Conservation (phyloP, 2,329 filamentous ascomycete genomes). For the Corynespora cassiicola region DNA sequence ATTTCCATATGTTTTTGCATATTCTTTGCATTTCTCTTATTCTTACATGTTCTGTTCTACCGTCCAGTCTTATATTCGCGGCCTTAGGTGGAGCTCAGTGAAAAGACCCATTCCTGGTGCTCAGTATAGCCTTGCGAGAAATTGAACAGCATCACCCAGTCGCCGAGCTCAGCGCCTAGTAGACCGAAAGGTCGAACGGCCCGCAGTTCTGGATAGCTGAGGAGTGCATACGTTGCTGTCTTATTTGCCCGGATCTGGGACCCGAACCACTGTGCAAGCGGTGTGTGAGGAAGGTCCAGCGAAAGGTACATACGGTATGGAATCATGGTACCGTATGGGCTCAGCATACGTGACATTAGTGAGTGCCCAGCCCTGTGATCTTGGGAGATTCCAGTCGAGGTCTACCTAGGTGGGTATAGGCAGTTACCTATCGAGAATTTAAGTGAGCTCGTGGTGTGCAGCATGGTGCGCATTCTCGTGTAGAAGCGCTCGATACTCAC, state of each 20-base stretch:
- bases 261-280: slow-evolving; percentile 16
- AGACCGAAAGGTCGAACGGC: slow-evolving; percentile 22
- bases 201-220: slow-evolving; percentile 28
- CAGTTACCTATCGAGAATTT: no score
- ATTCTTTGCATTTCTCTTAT: neutral
- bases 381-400: no score
- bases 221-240: slow-evolving; percentile 13
- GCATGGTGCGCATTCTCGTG: no score
- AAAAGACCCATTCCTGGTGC: slow-evolving; percentile 59
- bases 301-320: neutral
- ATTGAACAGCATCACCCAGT: slow-evolving; percentile 43
- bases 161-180: slow-evolving; percentile 30
- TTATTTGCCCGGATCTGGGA: slow-evolving; percentile 8
- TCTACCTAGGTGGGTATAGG: no score
- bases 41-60: slow-evolving; percentile 3
- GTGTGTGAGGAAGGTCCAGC: slow-evolving; percentile 15
- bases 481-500: no score
- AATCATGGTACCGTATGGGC: neutral
- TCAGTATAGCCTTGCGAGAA: slow-evolving; percentile 61
- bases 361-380: no score
- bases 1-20: no score
- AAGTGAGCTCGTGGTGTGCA: no score
- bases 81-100: slow-evolving; percentile 60
- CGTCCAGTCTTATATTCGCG: slow-evolving; percentile 42
- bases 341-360: no score